Conservation (phyloP, 768 basidiomycete genomes). For the Epithele typhae region DNA sequence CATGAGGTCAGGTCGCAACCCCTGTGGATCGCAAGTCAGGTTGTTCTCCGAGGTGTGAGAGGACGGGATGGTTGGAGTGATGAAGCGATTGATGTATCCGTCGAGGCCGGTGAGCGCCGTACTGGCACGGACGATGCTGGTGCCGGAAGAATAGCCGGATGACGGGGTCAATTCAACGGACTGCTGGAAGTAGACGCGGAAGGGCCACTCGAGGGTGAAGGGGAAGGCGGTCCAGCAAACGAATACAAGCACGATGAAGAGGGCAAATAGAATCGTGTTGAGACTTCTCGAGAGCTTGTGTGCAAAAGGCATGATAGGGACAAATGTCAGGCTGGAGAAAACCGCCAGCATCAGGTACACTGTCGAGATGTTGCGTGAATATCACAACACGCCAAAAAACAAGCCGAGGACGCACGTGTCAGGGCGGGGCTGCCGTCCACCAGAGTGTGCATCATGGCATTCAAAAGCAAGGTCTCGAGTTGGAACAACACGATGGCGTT, state of each 20-base stretch:
- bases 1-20: conserved; percentile 32
- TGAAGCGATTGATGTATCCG: conserved; percentile 36
- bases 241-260: conserved; percentile 36
- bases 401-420: conserved; percentile 40
- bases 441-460: conserved; percentile 51
- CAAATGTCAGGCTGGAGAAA: conserved; percentile 44
- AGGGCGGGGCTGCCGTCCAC: conserved; percentile 54
- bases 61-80: conserved; percentile 53
- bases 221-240: conserved; percentile 42
- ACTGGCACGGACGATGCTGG: conserved; percentile 26
- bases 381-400: too few relatives aligned
- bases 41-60: conserved; percentile 31
- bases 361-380: conserved; percentile 18
- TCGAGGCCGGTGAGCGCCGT: conserved; percentile 44
- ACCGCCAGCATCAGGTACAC: conserved; percentile 48
- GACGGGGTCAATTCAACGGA: conserved; percentile 37
- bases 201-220: conserved; percentile 54
- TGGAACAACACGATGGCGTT: conserved; percentile 52
- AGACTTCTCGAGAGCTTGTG: conserved; percentile 43
- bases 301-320: conserved; percentile 64
- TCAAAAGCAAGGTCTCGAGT: conserved; percentile 42
- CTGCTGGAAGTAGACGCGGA: conserved; percentile 74
- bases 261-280: conserved; percentile 30
- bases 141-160: background rate
- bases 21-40: conserved; percentile 27